Evolutionary conservation across 2,329 filamentous ascomycete species (phyloP).

Genomic region (Neopestalotiopsis sp.): DNA sequence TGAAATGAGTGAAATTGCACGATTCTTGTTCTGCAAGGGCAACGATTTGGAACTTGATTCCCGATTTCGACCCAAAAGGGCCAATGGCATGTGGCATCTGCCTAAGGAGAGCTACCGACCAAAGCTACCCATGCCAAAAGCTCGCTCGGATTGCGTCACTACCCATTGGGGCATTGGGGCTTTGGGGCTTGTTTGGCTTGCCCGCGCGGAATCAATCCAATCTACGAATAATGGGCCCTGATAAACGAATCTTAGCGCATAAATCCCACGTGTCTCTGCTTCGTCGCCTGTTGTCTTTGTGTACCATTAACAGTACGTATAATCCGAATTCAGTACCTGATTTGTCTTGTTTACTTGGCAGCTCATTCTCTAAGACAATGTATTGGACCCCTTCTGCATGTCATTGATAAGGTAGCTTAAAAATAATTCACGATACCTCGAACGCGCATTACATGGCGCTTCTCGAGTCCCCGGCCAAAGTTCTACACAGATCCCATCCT

Average conservation of each 20-base stretch:
- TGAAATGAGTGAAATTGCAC: background rate
- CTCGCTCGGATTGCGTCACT: background rate
- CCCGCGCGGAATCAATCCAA: background rate
- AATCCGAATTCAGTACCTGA: background rate
- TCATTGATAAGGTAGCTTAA: no score
- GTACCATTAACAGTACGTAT: background rate
- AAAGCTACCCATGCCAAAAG: background rate
- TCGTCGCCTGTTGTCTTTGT: background rate
- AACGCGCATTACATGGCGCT: no score
- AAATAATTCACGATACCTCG: no score
- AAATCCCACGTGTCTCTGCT: background rate
- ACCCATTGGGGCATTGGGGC: background rate
- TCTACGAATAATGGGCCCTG: background rate
- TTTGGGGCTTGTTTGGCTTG: background rate
- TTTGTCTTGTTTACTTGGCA: background rate
- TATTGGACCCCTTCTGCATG: no score
- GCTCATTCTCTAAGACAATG: no score
- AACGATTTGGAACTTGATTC: background rate
- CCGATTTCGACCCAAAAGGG: background rate
- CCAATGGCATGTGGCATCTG: background rate
- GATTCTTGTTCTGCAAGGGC: background rate
- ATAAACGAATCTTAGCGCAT: background rate
- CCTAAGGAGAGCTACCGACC: background rate
- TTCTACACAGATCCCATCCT: no score
- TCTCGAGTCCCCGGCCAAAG: no score